Base-by-base conservation (phyloP, 179 eudicot species). In the Drosera spatulata region DNA sequence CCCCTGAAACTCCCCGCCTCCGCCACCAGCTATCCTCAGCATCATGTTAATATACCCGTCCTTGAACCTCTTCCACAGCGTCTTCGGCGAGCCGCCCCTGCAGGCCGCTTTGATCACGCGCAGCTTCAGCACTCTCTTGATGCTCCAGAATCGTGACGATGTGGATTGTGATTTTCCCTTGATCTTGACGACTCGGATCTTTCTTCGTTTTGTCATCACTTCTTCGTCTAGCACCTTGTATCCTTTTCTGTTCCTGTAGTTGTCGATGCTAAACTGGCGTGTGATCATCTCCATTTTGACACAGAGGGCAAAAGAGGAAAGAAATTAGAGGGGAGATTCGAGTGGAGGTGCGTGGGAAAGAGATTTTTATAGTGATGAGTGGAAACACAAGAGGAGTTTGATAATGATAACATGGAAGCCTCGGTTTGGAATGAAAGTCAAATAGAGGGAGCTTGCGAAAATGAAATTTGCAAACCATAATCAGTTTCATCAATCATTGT, bases 41-140 rank as follows among this genome's bases (percentile, higher is more conserved):
- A 86, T 86, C 83, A 78, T 81, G 56, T 78, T 74, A 14, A 86
- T 58, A 11, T 86, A 86, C 2, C 82, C 83, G 41, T 73, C 71
- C 71, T 74, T 86, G 14, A 86, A 66, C 58, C 59, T 79, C 45
- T 15, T 58, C 95, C 83, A 86, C 15, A 81, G 10, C 56, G 56
- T 75, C 61, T 72, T 48, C 0, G 87, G 85, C 4, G 82, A 59
- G 6, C 41, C 37, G 33, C 33, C 33, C 33, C 33, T 22, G 33
- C 33, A 4, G 58, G 13, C 15, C 41, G 68, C 58, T 14, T 61
- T 62, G 62, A 60, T 70, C 10, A 73, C 46, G 7, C 66, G 71
- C 45, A 82, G 50, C 58, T 74, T 79, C 3, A 67, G 74, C 3
- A 67, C 48, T 12, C 41, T 67, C 45, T 60, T 79, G 10, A 81